Evolutionary conservation across 306 rosid genomes (phyloP).

Genomic region (Quercus variabilis): DNA sequence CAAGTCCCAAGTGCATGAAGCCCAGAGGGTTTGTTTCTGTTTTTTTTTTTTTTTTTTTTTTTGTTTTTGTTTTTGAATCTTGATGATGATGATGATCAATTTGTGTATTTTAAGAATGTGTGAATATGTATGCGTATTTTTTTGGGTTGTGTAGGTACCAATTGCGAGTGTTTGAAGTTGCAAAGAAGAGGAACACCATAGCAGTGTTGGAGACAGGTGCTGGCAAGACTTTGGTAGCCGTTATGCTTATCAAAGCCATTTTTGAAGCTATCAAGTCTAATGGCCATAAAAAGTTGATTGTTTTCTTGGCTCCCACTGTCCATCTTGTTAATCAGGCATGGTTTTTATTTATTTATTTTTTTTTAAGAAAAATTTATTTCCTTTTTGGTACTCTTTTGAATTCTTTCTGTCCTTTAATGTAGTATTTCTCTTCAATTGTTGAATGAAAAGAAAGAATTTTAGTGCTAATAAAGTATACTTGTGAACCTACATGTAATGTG

Average conservation of each 20-base stretch:
- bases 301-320: constrained; percentile 90
- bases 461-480: background rate
- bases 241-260: constrained; percentile 63
- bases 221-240: constrained; percentile 78
- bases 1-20: constrained; percentile 17
- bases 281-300: constrained; percentile 35
- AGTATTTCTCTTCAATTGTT: background rate
- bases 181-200: constrained; percentile 62
- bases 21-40: constrained; percentile 58
- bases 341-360: background rate
- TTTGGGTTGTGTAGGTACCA: constrained; percentile 49
- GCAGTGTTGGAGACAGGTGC: constrained; percentile 86
- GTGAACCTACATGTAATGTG: constrained; percentile 2
- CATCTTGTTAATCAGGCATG: constrained; percentile 83
- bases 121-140: background rate
- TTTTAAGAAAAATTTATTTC: background rate
- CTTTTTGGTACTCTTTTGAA: background rate
- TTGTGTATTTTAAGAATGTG: background rate
- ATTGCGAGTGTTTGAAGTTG: constrained; percentile 57
- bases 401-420: background rate
- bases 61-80: background rate
- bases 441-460: background rate
- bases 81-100: background rate
- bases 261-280: constrained; percentile 41
- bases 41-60: background rate